Evolutionary conservation across 2,329 filamentous ascomycete species (phyloP), one percentile per base, ranked within the genome.

Genomic region (Pseudogymnoascus sp.): DNA sequence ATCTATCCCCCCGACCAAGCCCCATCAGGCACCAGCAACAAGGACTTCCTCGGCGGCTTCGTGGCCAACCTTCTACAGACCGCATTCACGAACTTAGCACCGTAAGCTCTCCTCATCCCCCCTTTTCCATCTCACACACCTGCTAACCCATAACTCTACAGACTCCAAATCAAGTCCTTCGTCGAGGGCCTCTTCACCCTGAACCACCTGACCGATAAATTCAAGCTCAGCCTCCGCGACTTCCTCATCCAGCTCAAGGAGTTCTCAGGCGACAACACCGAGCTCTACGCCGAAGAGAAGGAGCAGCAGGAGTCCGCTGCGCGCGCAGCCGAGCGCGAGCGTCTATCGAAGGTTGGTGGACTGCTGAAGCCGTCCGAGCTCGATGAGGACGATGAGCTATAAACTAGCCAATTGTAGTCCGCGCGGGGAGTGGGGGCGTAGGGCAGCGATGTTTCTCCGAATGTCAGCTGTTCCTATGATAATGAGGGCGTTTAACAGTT

Each of bases 191-290:
- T 99, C 9, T 96, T 99, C 75, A 84, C 87, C 5, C 83, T 90
- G 67, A 97, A 96, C 74, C 89, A 88, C 62, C 89, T 96, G 71
- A 86, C 95, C 66, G 89, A 90, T 72, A 92, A 92, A 74, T 99
- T 99, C 86, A 96, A 96, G 74, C 85, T 96, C 61, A 92, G 95
- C 70, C 80, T 99, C 60, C 91, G 94, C 67, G 94, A 99, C 76
- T 99, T 99, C 84, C 79, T 99, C 68, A 96, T 99, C 70, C 95
- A 92, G 21, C 81, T 99, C 68, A 96, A 97, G 77, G 95, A 99
- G 76, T 99, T 97, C 65, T 87, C 91, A 0, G 94, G 90, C 60
- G 94, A 99, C 76, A 97, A 97, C 69, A 85, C 93, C 0, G 94
- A 99, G 72, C 82, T 99, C 8, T 99, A 89, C 75, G 86, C 89